Conservation (phyloP, 495 filamentous ascomycete genomes). For the Copromyces sp. region DNA sequence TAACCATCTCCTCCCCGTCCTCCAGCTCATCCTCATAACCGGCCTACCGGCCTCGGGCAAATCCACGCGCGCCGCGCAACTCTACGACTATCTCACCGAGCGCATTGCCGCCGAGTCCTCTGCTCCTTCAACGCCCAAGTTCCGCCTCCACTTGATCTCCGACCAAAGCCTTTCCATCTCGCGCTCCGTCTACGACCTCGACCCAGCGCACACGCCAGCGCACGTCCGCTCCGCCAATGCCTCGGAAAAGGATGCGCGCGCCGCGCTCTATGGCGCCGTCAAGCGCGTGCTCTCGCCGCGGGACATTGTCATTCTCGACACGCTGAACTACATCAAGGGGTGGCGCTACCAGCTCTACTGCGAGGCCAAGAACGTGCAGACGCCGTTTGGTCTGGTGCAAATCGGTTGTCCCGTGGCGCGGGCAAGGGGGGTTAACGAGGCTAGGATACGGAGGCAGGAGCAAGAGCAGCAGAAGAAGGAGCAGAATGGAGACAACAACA, state of each 20-base stretch:
- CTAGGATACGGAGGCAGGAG: conserved; percentile 20
- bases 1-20: background rate
- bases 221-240: conserved; percentile 44
- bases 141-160: conserved; percentile 57
- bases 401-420: conserved; percentile 66
- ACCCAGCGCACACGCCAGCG: conserved; percentile 32
- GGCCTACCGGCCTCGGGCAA: conserved; percentile 92
- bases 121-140: conserved; percentile 24
- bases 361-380: conserved; percentile 79
- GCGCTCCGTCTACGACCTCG: conserved; percentile 53
- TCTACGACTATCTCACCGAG: conserved; percentile 52
- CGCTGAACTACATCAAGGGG: conserved; percentile 95
- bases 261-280: conserved; percentile 70
- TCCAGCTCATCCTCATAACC: conserved; percentile 82
- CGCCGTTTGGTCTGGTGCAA: conserved; percentile 77
- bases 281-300: conserved; percentile 70
- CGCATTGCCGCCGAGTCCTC: conserved; percentile 34
- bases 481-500: background rate
- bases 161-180: conserved; percentile 54
- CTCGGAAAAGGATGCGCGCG: conserved; percentile 87
- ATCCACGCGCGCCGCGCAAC: conserved; percentile 73
- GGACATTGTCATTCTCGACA: conserved; percentile 81
- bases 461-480: conserved; percentile 3
- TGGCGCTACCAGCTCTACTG: conserved; percentile 94
- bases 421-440: conserved; percentile 52